Base-by-base conservation (phyloP, 768 basidiomycete genomes). In the Auricularia heimuer region DNA sequence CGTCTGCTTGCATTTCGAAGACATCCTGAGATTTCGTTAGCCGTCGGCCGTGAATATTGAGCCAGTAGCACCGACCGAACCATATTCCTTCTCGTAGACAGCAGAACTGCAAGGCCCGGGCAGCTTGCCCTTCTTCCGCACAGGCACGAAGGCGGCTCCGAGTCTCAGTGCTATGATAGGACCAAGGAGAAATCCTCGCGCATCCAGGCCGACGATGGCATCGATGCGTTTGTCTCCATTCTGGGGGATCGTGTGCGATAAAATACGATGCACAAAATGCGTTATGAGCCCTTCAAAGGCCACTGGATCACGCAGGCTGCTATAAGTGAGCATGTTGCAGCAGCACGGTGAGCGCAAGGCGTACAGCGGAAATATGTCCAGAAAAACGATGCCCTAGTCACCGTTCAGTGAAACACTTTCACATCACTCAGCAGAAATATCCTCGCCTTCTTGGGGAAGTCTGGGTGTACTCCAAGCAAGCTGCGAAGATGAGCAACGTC, bases 1-100 rank as follows among this genome's bases (percentile, higher is more conserved):
- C 87, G 63, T 87, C 91, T 21, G 83, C 81, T 76, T 98, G 97
- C 84, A 98, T 94, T 76, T 98, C 94, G 70, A 98, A 97, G n/a
- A 83, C 79, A 72, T 98, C 96, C 92, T 94, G 65, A n/a, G 14
- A 33, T 62, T 61, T 64, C 14, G 47, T 56, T 16, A 54, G 24
- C 45, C 36, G 10, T 14, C 10, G 6, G 12, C 8, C 33, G 18
- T 24, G 39, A 37, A 37, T 24, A 47, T 4, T 62, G 34, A 8
- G 34, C 12, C 24, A 11, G 4, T 12, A 8, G 34, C 3, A 76
- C 86, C 73, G 21, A 45, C 63, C 70, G 70, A 65, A 56, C 94
- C 95, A 69, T 98, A 97, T 74, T 99, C 97, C 80, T 97, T 97
- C 75, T 87, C 85, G 69, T 94, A 99, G 24, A 81, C 81, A 2